These are phyloP conservation scores for Cucumis cinereus DNA, from an alignment of 306 rosid genomes.

Conservation along the genomic window DNA sequence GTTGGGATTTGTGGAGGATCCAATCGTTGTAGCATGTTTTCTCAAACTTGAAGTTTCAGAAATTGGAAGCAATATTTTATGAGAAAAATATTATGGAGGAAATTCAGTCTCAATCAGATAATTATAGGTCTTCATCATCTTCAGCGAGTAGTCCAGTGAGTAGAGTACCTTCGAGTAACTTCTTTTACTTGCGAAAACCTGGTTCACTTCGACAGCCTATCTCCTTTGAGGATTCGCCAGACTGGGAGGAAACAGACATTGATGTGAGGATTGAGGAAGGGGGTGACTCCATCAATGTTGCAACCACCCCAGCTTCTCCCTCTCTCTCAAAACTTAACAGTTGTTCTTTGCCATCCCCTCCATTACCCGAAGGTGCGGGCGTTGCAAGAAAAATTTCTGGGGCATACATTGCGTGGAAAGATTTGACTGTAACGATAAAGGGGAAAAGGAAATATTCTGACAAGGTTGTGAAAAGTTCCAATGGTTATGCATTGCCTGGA, in stretches of 20 bases:
- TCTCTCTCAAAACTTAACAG: conserved; percentile 89
- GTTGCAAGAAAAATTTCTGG: conserved; percentile 64
- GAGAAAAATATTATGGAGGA: conserved; percentile 55
- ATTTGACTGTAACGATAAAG: conserved; percentile 80
- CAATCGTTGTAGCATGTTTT: conserved; percentile 13
- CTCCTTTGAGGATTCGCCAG: conserved; percentile 97
- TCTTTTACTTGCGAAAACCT: conserved; percentile 87
- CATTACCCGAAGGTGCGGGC: conserved; percentile 50
- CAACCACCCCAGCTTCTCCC: conserved; percentile 75
- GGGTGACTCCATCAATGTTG: conserved; percentile 66
- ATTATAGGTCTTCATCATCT: conserved; percentile 88
- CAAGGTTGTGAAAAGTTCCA: conserved; percentile 88
- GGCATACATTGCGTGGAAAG: conserved; percentile 91
- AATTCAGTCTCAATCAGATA: conserved; percentile 91
- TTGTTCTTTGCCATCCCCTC: conserved; percentile 82
- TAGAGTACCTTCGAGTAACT: conserved; percentile 95
- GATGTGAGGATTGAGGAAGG: conserved; percentile 76
- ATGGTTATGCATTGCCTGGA: conserved; percentile 94
- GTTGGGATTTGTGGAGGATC: background rate
- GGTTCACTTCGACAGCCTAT: conserved; percentile 93
- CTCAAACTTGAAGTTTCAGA: conserved; percentile 13
- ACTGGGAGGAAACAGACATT: conserved; percentile 86
- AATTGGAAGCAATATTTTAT: conserved; percentile 1
- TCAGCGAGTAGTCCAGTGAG: conserved; percentile 97
- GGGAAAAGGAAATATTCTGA: conserved; percentile 93